Evolutionary conservation across 202 grass and related monocot genomes (phyloP).

Genomic region (Zoysia matrella): DNA sequence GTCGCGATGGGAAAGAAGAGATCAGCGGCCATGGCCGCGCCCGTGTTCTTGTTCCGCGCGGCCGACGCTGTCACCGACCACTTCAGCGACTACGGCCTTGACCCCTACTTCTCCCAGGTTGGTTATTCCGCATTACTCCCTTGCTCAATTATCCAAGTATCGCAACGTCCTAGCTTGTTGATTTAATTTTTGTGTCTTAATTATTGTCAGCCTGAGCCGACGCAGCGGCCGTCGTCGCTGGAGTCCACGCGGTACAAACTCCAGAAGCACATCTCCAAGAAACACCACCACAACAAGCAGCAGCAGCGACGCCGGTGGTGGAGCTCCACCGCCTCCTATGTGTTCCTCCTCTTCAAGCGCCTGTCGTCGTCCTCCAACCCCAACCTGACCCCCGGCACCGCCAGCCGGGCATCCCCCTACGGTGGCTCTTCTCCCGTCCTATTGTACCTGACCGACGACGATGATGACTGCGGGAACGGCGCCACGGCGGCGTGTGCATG

Average conservation of each 20-base stretch:
- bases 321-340: conserved; percentile 51
- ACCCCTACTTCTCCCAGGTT: conserved; percentile 54
- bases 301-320: conserved; percentile 55
- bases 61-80: conserved; percentile 22
- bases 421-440: not conserved
- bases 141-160: not conserved
- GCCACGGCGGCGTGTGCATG: conserved; percentile 31
- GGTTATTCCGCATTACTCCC: not conserved
- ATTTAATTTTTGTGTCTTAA: not conserved
- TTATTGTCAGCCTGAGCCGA: conserved; percentile 17
- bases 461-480: not conserved
- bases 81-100: conserved; percentile 74
- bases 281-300: conserved; percentile 24
- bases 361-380: not conserved
- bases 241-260: conserved; percentile 58
- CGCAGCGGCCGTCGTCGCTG: conserved; percentile 17
- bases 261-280: conserved; percentile 64
- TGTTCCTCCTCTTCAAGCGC: conserved; percentile 57
- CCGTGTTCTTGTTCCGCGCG: conserved; percentile 43
- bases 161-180: not conserved
- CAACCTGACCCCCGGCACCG: not conserved
- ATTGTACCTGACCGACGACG: conserved; percentile 50
- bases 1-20: conserved; percentile 27
- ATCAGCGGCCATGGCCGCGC: not conserved
- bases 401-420: not conserved